Conservation (phyloP, 176 grass and related monocot species). For the Pontederia crassipes region DNA sequence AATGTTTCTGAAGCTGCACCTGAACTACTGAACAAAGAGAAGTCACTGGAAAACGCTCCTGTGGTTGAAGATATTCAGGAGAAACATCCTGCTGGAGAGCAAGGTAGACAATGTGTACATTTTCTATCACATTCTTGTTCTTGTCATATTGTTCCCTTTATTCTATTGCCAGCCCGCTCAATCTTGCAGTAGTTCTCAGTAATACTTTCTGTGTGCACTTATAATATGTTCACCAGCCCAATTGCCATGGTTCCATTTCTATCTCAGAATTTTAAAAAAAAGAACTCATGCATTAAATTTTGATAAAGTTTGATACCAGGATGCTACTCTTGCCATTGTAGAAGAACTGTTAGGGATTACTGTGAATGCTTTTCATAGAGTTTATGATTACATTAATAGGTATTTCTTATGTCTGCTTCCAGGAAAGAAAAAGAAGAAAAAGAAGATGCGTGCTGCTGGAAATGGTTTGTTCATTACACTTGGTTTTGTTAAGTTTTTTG, state of each 20-base stretch:
- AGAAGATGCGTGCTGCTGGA: slow-evolving; percentile 44
- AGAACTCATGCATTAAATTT: no score
- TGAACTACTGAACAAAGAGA: slow-evolving; percentile 46
- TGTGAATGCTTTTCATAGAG: no score
- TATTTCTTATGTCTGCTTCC: slow-evolving; percentile 19
- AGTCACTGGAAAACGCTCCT: slow-evolving; percentile 38
- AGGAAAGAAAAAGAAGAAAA: slow-evolving; percentile 96
- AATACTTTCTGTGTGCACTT: no score
- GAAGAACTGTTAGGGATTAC: no score
- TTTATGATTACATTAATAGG: slow-evolving; percentile 6
- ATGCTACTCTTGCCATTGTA: no score
- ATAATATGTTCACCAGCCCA: no score
- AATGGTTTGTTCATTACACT: slow-evolving; percentile 31
- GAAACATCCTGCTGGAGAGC: slow-evolving; percentile 48
- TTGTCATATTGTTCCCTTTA: not conserved
- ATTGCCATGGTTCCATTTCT: no score
- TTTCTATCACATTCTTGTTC: slow-evolving; percentile 8
- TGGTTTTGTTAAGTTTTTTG: not conserved
- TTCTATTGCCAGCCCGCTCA: no score
- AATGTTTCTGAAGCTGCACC: slow-evolving; percentile 50
- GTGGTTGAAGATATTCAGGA: slow-evolving; percentile 42
- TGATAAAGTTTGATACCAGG: no score
- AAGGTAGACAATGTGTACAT: slow-evolving; percentile 41
- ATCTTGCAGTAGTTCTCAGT: no score
- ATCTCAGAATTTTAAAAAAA: no score